These are phyloP conservation scores for Colletotrichum sp. DNA, from an alignment of 2,329 filamentous ascomycete species.

Conservation along the genomic window DNA sequence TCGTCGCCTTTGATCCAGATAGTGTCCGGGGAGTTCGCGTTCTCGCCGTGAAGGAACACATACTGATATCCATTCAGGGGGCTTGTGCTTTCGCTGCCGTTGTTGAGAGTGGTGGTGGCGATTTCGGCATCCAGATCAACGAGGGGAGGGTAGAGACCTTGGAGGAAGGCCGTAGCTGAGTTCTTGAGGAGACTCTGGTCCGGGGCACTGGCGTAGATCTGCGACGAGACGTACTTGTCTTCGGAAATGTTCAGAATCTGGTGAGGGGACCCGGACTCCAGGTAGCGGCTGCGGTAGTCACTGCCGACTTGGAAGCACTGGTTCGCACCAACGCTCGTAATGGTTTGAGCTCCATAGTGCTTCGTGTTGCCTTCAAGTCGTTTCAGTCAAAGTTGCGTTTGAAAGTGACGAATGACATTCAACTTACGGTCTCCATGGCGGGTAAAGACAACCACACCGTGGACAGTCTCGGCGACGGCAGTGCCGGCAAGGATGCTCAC, in stretches of 20 bases:
- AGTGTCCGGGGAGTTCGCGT: conserved; percentile 35
- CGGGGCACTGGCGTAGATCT: conserved; percentile 37
- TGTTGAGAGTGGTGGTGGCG: conserved; percentile 33
- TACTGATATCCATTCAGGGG: conserved; percentile 38
- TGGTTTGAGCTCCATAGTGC: conserved; percentile 35
- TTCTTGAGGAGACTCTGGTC: conserved; percentile 36
- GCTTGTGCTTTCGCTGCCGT: conserved; percentile 4
- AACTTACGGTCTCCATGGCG: conserved; percentile 39
- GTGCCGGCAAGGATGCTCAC: conserved; percentile 8
- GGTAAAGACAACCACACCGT: conserved; percentile 36
- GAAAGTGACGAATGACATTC: too few relatives aligned
- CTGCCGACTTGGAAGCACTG: conserved; percentile 34
- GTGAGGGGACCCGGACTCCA: conserved; percentile 28
- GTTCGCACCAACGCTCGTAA: conserved; percentile 38
- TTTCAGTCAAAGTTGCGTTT: neutral
- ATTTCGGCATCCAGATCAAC: conserved; percentile 29
- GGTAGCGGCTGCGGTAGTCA: conserved; percentile 26
- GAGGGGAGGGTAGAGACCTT: conserved; percentile 39
- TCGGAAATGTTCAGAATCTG: conserved; percentile 37
- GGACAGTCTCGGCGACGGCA: conserved; percentile 36
- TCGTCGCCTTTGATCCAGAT: conserved; percentile 44
- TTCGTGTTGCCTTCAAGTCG: conserved; percentile 34
- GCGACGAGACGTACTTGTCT: conserved; percentile 33
- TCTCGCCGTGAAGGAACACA: conserved; percentile 33
- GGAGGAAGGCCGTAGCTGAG: conserved; percentile 39